Conservation (phyloP, 805 yeast genomes). For the Saccharomycopsis guyanensis region DNA sequence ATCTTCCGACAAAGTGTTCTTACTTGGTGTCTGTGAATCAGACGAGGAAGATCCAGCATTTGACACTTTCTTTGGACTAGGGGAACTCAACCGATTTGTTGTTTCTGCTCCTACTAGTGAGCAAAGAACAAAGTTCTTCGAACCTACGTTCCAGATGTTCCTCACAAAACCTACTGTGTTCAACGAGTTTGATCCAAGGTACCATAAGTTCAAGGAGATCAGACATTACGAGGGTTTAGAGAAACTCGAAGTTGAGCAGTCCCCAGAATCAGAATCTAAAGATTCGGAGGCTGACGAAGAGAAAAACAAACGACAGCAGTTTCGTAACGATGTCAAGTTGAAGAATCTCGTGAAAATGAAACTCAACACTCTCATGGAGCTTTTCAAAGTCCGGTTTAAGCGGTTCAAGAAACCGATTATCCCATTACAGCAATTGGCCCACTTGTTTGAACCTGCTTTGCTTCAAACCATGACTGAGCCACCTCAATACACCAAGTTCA, state of each 20-base stretch:
- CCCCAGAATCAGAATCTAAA: slow-evolving; percentile 75
- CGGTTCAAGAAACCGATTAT: slow-evolving; percentile 85
- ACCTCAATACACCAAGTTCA: slow-evolving; percentile 43
- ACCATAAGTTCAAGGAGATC: slow-evolving; percentile 24
- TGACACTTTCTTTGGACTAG: slow-evolving; percentile 52
- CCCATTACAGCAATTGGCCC: slow-evolving; percentile 66
- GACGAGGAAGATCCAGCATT: slow-evolving; percentile 16
- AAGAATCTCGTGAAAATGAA: slow-evolving; percentile 82
- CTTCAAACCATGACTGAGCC: slow-evolving; percentile 23
- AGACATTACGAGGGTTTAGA: slow-evolving; percentile 33
- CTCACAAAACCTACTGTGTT: slow-evolving; percentile 64
- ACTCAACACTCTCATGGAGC: slow-evolving; percentile 81
- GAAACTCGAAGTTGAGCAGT: slow-evolving; percentile 54
- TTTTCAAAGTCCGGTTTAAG: slow-evolving; percentile 79
- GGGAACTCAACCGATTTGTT: slow-evolving; percentile 33
- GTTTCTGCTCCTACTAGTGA: slow-evolving; percentile 35
- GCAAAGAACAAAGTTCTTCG: slow-evolving; percentile 54
- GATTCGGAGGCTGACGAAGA: slow-evolving; percentile 70
- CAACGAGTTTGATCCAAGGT: slow-evolving; percentile 39
- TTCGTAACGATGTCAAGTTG: slow-evolving; percentile 66
- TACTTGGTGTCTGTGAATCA: slow-evolving; percentile 63
- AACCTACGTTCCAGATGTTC: slow-evolving; percentile 44
- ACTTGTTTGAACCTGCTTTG: slow-evolving; percentile 60
- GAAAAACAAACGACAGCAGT: slow-evolving; percentile 46
- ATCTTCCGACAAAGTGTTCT: slow-evolving; percentile 63